A percentile compares a stretch with the other conserved stretches of the same genome.
Conservation (phyloP, 352 stramenopile species). For the Phytophthora pini region DNA sequence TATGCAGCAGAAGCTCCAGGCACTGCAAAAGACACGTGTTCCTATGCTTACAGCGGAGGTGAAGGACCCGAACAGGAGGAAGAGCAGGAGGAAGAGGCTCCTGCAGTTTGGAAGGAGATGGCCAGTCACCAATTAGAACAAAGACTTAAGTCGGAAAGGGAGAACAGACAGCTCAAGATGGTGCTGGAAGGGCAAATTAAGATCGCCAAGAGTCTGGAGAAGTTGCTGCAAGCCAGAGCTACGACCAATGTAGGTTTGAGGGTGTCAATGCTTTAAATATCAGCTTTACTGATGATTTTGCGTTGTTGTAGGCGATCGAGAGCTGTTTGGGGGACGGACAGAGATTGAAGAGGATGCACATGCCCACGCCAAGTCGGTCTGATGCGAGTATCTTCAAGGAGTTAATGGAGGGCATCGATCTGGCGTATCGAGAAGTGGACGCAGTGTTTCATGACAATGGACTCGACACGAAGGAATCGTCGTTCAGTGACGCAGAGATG, state of each 20-base stretch:
- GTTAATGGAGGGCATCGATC: constrained; percentile 42
- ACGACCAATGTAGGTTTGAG: constrained; percentile 36
- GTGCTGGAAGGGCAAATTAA: constrained; percentile 74
- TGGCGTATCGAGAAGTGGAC: constrained; percentile 50
- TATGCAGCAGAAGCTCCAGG: constrained; percentile 51
- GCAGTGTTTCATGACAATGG: constrained; percentile 45
- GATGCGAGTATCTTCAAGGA: constrained; percentile 47
- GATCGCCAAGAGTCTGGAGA: constrained; percentile 67
- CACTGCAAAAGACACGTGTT: constrained; percentile 32
- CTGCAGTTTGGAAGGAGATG: constrained; percentile 54
- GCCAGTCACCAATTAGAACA: constrained; percentile 52
- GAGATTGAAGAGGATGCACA: constrained; percentile 38
- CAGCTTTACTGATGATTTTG: background rate
- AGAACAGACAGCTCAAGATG: constrained; percentile 65
- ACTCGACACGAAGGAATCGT: constrained; percentile 40
- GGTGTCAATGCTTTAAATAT: background rate
- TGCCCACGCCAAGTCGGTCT: constrained; percentile 29
- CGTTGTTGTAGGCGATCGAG: constrained; percentile 36
- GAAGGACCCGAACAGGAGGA: background rate
- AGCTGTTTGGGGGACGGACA: constrained; percentile 25
- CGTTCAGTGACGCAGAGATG: constrained; percentile 48
- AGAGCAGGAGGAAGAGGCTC: constrained; percentile 13
- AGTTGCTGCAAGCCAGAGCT: constrained; percentile 43
- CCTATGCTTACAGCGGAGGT: constrained; percentile 5
- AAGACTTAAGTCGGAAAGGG: constrained; percentile 55